A percentile compares a stretch with the other conserved stretches of the same genome.
Evolutionary conservation across 2,329 filamentous ascomycete species (phyloP).

Genomic region (Alternaria ventricosa): DNA sequence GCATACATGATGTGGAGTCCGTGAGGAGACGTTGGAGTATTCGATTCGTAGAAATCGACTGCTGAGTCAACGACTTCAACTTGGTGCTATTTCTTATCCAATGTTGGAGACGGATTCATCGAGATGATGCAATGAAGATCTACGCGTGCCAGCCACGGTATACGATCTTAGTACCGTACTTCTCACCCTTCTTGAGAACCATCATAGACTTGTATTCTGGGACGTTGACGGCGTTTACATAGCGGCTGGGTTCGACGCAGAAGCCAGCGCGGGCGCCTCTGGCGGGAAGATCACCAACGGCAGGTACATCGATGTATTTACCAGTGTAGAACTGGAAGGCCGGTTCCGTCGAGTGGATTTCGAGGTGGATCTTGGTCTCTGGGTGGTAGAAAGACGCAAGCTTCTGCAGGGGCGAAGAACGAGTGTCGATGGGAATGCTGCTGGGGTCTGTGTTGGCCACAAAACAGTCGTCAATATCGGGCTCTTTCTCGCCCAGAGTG

Average conservation of each 20-base stretch:
- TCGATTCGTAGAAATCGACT: neutral
- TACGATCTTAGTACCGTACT: constrained; percentile 80
- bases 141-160: constrained; percentile 81
- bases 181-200: constrained; percentile 81
- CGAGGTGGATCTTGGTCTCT: constrained; percentile 76
- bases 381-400: constrained; percentile 78
- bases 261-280: constrained; percentile 76
- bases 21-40: neutral
- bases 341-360: constrained; percentile 90
- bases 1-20: neutral
- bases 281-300: constrained; percentile 63
- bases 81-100: neutral
- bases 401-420: constrained; percentile 65
- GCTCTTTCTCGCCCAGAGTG: constrained; percentile 71
- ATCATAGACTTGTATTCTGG: constrained; percentile 81
- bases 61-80: neutral
- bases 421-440: constrained; percentile 59
- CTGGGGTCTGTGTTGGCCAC: constrained; percentile 70
- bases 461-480: constrained; percentile 91
- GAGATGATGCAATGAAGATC: neutral
- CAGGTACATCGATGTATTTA: constrained; percentile 79
- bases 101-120: neutral
- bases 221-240: constrained; percentile 85
- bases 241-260: constrained; percentile 90
- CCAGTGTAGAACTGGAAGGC: constrained; percentile 98